phyloP scores from a whole-genome alignment of 2,329 filamentous ascomycete species.

The Penicillium sp. region DNA sequence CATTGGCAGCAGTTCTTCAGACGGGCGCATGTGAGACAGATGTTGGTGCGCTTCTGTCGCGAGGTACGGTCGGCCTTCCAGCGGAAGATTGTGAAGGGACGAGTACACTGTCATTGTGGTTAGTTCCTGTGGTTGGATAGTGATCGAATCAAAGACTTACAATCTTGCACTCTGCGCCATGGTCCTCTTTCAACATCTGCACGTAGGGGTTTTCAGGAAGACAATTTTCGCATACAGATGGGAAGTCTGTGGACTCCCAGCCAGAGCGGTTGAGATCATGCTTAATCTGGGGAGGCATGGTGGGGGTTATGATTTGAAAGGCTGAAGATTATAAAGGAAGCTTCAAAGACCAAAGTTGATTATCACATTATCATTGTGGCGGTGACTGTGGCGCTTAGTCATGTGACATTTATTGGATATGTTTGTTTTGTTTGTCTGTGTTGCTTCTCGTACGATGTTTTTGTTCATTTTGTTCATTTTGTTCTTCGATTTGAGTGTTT shows the following conservation, averaged over 20 bases:
- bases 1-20: slow-evolving; percentile 99
- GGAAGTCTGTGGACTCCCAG: slow-evolving; percentile 73
- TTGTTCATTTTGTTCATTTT: not conserved
- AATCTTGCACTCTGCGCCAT: slow-evolving; percentile 81
- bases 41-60: slow-evolving; percentile 88
- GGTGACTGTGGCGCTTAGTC: slow-evolving; percentile 4
- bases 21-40: slow-evolving; percentile 93
- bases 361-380: not conserved
- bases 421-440: not conserved
- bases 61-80: slow-evolving; percentile 93
- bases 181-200: slow-evolving; percentile 97
- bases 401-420: slow-evolving; percentile 4
- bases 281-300: slow-evolving; percentile 84
- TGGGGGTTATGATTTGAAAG: slow-evolving; percentile 5
- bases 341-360: not conserved
- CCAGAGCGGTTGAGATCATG: slow-evolving; percentile 92
- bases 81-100: slow-evolving; percentile 91
- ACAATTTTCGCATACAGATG: slow-evolving; percentile 72
- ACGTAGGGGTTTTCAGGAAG: slow-evolving; percentile 96
- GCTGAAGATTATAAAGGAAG: not conserved
- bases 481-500: not conserved
- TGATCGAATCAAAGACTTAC: slow-evolving; percentile 23
- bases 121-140: not conserved
- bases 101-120: slow-evolving; percentile 62
- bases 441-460: not conserved